Evolutionary conservation across 495 filamentous ascomycete genomes (phyloP), one percentile per base, ranked within the genome.

Genomic region (Neurospora sublineolata): DNA sequence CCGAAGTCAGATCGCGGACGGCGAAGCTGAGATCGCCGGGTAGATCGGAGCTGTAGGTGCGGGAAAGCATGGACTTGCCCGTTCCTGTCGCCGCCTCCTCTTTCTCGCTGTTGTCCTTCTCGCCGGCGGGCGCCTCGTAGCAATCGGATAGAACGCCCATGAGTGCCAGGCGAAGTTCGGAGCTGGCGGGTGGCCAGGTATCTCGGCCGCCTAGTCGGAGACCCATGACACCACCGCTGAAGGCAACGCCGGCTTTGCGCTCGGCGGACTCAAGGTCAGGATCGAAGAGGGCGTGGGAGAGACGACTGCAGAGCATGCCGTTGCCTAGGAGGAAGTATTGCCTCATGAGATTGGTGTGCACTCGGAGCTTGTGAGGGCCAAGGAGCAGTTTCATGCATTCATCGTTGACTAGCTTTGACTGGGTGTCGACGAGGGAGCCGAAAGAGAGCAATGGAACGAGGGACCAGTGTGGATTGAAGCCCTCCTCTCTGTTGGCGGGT

Each of bases 131-230:
- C 69, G 72, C 79, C 72, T 77, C 76, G 72, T 93, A 92, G 72
- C 88, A 91, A 72, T 97, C 94, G 3, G 87, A 87, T 14, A 99
- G 84, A 14, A 97, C 85, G 0, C 93, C 94, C 85, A 94, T 97
- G 44, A 99, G 84, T 16, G 92, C 93, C 3, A 97, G 84, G 1
- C 93, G 89, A 37, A 99, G 83, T 76, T 99, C 95, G 6, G 93
- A 97, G 79, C 92, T 95, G 39, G 93, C 93, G 9, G 95, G 94
- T 33, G 94, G 94, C 95, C 94, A 97, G 36, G 85, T 92, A 67
- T 91, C 87, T 71, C 93, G 86, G 20, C 84, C 89, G 9, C 90
- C 92, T 1, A 97, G 80, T 11, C 92, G 89, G 42, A 97, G 83
- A 3, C 95, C 95, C 83, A 96, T 94, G 67, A 85, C 84, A 10